A percentile compares a stretch with the other conserved stretches of the same genome.
These are phyloP conservation scores for Diaporthe aspalathi DNA, from an alignment of 2,329 filamentous ascomycete species.

Conservation along the genomic window DNA sequence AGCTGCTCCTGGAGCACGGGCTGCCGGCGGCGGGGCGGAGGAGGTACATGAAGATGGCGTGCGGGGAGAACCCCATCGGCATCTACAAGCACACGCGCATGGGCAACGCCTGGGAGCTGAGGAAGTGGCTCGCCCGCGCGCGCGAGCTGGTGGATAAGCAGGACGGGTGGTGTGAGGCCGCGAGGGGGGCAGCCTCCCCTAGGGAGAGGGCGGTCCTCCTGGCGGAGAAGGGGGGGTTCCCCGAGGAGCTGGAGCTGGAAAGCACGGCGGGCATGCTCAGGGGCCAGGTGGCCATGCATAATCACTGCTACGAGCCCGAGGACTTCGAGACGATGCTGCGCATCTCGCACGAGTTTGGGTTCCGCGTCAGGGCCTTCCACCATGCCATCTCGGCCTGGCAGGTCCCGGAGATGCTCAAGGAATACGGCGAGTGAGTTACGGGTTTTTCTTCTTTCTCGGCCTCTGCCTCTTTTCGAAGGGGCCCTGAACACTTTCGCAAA, in stretches of 20 bases:
- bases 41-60: conserved; percentile 59
- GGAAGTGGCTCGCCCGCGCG: conserved; percentile 53
- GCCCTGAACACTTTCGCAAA: background rate
- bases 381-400: conserved; percentile 55
- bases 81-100: conserved; percentile 54
- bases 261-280: conserved; percentile 54
- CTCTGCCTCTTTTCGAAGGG: too few species aligned
- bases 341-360: conserved; percentile 56
- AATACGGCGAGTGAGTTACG: conserved; percentile 49
- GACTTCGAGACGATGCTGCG: conserved; percentile 57
- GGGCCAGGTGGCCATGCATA: conserved; percentile 55
- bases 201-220: conserved; percentile 41
- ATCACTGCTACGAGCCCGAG: conserved; percentile 58
- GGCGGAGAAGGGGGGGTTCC: conserved; percentile 42
- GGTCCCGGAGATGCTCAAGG: conserved; percentile 54
- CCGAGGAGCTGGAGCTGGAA: conserved; percentile 53
- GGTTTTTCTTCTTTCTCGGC: background rate
- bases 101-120: conserved; percentile 53
- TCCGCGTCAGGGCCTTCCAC: conserved; percentile 54
- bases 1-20: conserved; percentile 55
- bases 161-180: conserved; percentile 45
- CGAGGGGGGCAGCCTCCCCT: conserved; percentile 38
- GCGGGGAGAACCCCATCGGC: conserved; percentile 57
- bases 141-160: conserved; percentile 51
- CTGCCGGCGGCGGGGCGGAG: conserved; percentile 47